phyloP scores from a whole-genome alignment of 768 basidiomycete genomes.

The Fomitopsis serialis region DNA sequence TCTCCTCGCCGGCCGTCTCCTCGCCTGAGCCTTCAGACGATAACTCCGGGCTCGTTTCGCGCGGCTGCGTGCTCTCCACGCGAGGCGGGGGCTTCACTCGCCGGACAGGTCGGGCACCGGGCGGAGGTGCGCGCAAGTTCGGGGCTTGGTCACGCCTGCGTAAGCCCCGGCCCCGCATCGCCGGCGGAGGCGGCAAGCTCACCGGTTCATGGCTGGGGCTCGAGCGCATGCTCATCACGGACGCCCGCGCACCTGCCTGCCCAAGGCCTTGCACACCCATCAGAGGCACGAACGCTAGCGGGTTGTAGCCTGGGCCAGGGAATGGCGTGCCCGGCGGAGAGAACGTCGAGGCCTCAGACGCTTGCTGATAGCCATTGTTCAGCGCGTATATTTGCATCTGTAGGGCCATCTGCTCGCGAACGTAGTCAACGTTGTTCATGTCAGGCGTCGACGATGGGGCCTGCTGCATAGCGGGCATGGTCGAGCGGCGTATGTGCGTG shows the following conservation, averaged over 20 bases:
- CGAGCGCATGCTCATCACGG: slow-evolving; percentile 56
- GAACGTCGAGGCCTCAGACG: slow-evolving; percentile 67
- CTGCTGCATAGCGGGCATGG: slow-evolving; percentile 31
- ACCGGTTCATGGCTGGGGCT: slow-evolving; percentile 70
- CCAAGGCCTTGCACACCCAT: slow-evolving; percentile 27
- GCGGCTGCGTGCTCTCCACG: slow-evolving; percentile 78
- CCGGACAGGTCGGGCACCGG: slow-evolving; percentile 4
- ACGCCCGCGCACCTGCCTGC: slow-evolving; percentile 23
- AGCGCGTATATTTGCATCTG: slow-evolving; percentile 80
- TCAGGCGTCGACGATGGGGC: slow-evolving; percentile 30
- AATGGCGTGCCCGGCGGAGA: slow-evolving; percentile 75
- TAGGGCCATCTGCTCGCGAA: slow-evolving; percentile 65
- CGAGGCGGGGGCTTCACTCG: slow-evolving; percentile 64
- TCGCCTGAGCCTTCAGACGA: slow-evolving; percentile 59
- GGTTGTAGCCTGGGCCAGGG: slow-evolving; percentile 56
- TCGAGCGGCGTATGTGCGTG: slow-evolving; percentile 59
- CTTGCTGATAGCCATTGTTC: slow-evolving; percentile 53
- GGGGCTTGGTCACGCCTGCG: slow-evolving; percentile 39
- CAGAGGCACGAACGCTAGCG: slow-evolving; percentile 64
- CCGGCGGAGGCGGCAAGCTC: slow-evolving; percentile 45
- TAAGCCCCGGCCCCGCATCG: slow-evolving; percentile 38
- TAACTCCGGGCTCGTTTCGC: slow-evolving; percentile 76
- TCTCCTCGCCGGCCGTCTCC: slow-evolving; percentile 70
- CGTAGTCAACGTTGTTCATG: slow-evolving; percentile 39
- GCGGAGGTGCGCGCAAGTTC: slow-evolving; percentile 27